A percentile compares a stretch with the other conserved stretches of the same genome.
phyloP scores from a whole-genome alignment of 1,139 yeast genomes.

The Candida sp. region DNA sequence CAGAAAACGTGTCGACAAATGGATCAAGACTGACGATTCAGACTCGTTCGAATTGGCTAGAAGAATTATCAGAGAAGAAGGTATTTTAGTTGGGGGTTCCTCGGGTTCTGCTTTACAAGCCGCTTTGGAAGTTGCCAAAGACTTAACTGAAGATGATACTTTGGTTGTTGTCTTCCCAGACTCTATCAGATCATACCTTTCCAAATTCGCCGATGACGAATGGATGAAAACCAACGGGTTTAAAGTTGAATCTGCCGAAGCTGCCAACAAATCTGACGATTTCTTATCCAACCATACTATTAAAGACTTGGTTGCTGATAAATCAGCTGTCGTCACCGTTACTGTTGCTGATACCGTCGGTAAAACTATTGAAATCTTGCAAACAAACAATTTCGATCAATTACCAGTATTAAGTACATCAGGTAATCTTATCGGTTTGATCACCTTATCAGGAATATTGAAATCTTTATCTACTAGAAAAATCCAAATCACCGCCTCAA shows the following conservation, averaged over 20 bases:
- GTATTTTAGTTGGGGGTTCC: constrained; percentile 85
- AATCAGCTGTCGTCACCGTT: constrained; percentile 82
- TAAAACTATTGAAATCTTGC: constrained; percentile 68
- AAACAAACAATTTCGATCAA: constrained; percentile 81
- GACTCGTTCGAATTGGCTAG: constrained; percentile 81
- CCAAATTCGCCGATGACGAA: constrained; percentile 88
- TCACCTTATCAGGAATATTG: constrained; percentile 72
- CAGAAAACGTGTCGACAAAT: constrained; percentile 63
- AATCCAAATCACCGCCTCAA: constrained; percentile 57
- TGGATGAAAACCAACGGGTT: constrained; percentile 86
- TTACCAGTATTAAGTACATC: constrained; percentile 65
- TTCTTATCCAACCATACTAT: constrained; percentile 50
- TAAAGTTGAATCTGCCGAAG: constrained; percentile 45
- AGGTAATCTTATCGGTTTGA: constrained; percentile 71
- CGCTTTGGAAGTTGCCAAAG: constrained; percentile 67
- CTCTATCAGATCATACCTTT: constrained; percentile 80
- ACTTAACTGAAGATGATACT: constrained; percentile 68
- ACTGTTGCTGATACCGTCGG: constrained; percentile 58
- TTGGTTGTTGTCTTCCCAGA: constrained; percentile 87
- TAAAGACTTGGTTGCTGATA: constrained; percentile 57
- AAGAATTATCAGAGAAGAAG: constrained; percentile 82
- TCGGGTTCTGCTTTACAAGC: constrained; percentile 87
- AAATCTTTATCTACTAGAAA: constrained; percentile 65
- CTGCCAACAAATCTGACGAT: constrained; percentile 49
- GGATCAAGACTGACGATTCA: constrained; percentile 87